Conservation (phyloP, 169 alveolate species). For the Sarcocystis neurona region DNA sequence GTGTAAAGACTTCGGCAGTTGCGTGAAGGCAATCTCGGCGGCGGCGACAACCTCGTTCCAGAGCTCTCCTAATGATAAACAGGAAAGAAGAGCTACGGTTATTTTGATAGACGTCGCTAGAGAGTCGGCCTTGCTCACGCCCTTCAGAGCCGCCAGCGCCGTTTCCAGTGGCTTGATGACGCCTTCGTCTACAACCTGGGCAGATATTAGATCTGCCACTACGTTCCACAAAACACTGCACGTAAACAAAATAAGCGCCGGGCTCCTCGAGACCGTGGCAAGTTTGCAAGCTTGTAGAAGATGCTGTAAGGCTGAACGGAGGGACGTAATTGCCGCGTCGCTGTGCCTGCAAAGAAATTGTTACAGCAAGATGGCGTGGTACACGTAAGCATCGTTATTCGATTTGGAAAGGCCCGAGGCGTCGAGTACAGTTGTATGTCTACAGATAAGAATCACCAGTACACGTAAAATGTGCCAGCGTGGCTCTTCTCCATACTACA, state of each 20-base stretch:
- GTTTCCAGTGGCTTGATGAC: background rate
- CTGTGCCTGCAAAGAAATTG: too few species aligned
- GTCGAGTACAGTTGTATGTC: too few species aligned
- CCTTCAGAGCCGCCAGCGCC: conserved; percentile 1
- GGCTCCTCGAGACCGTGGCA: background rate
- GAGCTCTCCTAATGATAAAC: background rate
- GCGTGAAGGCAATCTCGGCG: conserved; percentile 24
- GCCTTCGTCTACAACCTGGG: background rate
- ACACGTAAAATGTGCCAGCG: too few species aligned
- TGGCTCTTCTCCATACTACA: too few species aligned
- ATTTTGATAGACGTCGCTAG: conserved; percentile 13
- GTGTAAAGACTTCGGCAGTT: conserved; percentile 9
- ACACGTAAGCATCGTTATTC: too few species aligned
- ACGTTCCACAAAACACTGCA: conserved; percentile 21
- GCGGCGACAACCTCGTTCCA: conserved; percentile 23
- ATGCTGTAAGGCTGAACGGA: background rate
- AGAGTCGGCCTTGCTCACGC: background rate
- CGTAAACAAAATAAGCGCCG: background rate
- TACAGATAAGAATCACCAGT: too few species aligned
- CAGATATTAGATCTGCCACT: background rate
- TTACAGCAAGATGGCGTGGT: too few species aligned
- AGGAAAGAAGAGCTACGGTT: background rate
- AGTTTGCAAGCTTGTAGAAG: conserved; percentile 15
- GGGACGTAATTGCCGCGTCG: too few species aligned
- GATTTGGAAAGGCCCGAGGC: too few species aligned